Evolutionary conservation across 192 early-diverging fungal species (phyloP).

Genomic region (Coemansia aciculifera): DNA sequence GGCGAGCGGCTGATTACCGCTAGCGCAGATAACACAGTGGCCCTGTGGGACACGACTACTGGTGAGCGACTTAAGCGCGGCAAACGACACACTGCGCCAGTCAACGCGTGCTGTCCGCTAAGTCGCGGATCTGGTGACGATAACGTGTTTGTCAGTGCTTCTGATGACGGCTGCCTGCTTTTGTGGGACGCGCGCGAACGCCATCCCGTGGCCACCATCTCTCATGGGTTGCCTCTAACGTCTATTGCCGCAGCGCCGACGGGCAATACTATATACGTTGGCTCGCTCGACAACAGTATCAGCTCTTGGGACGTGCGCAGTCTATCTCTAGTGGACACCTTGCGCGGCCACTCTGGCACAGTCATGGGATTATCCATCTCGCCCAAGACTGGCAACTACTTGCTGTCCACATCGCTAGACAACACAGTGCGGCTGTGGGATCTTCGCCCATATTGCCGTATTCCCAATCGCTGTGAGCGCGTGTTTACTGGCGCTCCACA

Average conservation of each 20-base stretch:
- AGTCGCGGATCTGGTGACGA: conserved; percentile 65
- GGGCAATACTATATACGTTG: conserved; percentile 77
- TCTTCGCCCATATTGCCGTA: conserved; percentile 76
- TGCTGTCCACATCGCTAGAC: conserved; percentile 91
- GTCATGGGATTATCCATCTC: conserved; percentile 82
- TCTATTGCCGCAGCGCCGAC: conserved; percentile 72
- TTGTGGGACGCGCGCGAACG: conserved; percentile 75
- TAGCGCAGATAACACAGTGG: conserved; percentile 77
- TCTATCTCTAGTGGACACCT: conserved; percentile 59
- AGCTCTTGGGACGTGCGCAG: conserved; percentile 89
- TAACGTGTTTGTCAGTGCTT: conserved; percentile 71
- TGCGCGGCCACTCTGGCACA: conserved; percentile 87
- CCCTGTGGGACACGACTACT: conserved; percentile 80
- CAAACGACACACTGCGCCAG: conserved; percentile 76
- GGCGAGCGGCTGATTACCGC: conserved; percentile 77
- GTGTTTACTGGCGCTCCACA: conserved; percentile 87
- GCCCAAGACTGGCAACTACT: conserved; percentile 75
- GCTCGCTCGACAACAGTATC: conserved; percentile 89
- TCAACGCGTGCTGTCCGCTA: conserved; percentile 78
- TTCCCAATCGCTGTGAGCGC: conserved; percentile 73
- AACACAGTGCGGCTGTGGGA: conserved; percentile 96
- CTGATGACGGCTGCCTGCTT: conserved; percentile 81
- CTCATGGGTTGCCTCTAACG: conserved; percentile 71
- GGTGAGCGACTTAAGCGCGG: conserved; percentile 80
- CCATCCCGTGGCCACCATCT: conserved; percentile 61